Evolutionary conservation across 139 green algal genomes (phyloP).

Genomic region (Tetradesmus obliquus): DNA sequence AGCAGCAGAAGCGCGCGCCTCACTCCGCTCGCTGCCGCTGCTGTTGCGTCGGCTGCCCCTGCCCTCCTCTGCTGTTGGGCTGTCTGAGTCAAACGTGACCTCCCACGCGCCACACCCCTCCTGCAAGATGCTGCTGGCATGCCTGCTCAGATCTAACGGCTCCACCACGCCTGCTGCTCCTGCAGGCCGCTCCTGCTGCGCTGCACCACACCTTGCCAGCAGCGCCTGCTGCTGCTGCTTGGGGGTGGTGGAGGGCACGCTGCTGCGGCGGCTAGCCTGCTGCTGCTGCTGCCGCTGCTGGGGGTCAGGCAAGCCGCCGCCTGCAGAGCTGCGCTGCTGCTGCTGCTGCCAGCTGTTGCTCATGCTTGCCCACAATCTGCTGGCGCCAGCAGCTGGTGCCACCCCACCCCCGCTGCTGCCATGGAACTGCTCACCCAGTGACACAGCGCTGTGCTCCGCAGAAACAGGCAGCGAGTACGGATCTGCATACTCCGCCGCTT

Average conservation of each 20-base stretch:
- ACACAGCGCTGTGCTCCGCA: conserved; percentile 6
- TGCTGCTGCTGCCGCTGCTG: conserved; percentile 12
- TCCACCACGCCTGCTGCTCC: background rate
- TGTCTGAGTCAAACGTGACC: conserved; percentile 29
- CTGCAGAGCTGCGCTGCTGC: background rate
- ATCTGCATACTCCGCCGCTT: conserved; percentile 5
- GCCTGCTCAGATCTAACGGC: background rate
- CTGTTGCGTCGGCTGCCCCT: background rate
- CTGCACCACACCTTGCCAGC: background rate
- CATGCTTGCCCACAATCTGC: background rate
- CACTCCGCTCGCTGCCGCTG: background rate
- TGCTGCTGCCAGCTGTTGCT: background rate
- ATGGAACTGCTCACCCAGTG: background rate
- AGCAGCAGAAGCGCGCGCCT: conserved; percentile 8
- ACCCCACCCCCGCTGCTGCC: background rate
- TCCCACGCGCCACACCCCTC: conserved; percentile 7
- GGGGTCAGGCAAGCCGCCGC: background rate
- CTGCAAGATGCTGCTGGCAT: conserved; percentile 5
- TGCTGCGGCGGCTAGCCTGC: background rate
- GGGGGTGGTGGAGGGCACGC: background rate
- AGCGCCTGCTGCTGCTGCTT: background rate
- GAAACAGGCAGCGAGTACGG: conserved; percentile 21
- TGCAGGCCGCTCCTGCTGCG: background rate
- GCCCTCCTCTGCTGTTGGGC: background rate
- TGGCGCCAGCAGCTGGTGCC: background rate